Evolutionary conservation across 495 filamentous ascomycete genomes (phyloP).

Genomic region (Neurospora sublineolata): DNA sequence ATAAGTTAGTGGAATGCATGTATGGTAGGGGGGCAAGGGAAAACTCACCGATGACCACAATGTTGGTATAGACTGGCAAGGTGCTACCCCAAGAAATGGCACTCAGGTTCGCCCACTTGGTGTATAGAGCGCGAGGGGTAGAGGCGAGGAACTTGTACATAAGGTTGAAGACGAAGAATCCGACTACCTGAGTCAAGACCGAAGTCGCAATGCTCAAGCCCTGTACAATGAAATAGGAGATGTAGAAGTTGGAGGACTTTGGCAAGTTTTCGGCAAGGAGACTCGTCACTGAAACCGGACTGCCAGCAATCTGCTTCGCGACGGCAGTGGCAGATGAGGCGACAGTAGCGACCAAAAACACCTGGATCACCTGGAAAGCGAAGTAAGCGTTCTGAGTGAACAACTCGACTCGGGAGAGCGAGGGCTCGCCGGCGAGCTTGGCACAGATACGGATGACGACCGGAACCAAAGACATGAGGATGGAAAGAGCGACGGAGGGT

Average conservation of each 20-base stretch:
- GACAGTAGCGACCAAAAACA: conserved; percentile 81
- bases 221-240: conserved; percentile 89
- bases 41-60: conserved; percentile 65
- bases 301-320: conserved; percentile 47
- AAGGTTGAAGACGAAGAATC: conserved; percentile 64
- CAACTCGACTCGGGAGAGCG: conserved; percentile 60
- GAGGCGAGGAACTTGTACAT: conserved; percentile 54
- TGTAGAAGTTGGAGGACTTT: conserved; percentile 82
- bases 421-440: conserved; percentile 59
- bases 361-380: conserved; percentile 80
- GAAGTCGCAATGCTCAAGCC: conserved; percentile 73
- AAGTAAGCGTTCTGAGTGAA: conserved; percentile 76
- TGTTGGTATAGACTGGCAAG: conserved; percentile 73
- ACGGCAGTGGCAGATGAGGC: conserved; percentile 61
- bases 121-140: conserved; percentile 48
- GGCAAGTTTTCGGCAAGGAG: conserved; percentile 70
- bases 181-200: conserved; percentile 64
- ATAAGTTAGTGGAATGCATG: conserved; percentile 2
- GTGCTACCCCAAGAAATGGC: conserved; percentile 80
- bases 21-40: neutral
- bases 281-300: conserved; percentile 47
- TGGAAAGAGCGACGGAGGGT: conserved; percentile 64
- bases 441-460: conserved; percentile 71
- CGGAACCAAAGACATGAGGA: conserved; percentile 84
- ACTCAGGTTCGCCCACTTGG: conserved; percentile 49